These are phyloP conservation scores for Gossypium rotundifolium DNA, from an alignment of 345 rosid genomes.

Conservation along the genomic window DNA sequence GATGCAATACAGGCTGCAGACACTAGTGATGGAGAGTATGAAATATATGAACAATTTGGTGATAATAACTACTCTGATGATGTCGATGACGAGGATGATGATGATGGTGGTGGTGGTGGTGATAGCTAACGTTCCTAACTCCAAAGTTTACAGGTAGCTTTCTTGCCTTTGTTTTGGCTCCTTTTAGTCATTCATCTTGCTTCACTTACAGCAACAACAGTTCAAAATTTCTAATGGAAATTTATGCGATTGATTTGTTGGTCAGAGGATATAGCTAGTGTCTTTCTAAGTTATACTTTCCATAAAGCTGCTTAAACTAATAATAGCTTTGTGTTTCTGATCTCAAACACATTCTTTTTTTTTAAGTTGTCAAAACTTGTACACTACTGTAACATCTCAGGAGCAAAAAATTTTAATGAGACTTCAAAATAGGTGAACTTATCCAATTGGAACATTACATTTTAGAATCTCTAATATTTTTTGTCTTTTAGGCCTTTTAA, in stretches of 20 bases:
- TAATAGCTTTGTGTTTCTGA: background rate
- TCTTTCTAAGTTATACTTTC: background rate
- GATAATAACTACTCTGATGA: constrained; percentile 43
- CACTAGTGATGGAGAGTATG: constrained; percentile 66
- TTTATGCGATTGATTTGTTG: background rate
- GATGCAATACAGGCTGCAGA: constrained; percentile 40
- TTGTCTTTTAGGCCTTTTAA: background rate
- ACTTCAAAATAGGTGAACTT: background rate
- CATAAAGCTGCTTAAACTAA: background rate
- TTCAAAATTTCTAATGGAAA: background rate
- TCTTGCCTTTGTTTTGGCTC: background rate
- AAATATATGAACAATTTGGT: constrained; percentile 76
- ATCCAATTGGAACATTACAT: background rate
- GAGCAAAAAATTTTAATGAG: background rate
- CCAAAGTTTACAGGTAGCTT: constrained; percentile 1
- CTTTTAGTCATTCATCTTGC: background rate
- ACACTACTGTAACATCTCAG: background rate
- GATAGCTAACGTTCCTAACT: constrained; percentile 8
- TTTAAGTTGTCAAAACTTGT: background rate
- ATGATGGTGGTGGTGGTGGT: background rate
- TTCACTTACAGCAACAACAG: background rate
- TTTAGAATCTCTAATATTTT: background rate
- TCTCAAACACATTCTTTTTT: background rate
- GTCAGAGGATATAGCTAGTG: background rate
- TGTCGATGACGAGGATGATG: background rate